Conservation (phyloP, 169 alveolate species). For the Eimeria maxima region DNA sequence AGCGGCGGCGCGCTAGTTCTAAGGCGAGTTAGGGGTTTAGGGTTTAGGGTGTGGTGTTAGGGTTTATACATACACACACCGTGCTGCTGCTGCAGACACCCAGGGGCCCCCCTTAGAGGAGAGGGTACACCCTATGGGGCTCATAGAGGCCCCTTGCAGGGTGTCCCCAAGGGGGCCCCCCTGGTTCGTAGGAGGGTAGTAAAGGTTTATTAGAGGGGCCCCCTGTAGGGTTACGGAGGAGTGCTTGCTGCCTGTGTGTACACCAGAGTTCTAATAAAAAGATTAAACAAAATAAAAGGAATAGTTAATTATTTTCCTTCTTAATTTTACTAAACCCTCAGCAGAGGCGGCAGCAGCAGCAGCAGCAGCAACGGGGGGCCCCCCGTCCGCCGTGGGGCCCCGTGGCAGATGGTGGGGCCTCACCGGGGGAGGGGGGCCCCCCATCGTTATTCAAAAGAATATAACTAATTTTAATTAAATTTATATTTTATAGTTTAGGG, state of each 20-base stretch:
- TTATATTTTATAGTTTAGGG: neutral
- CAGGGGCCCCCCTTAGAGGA: neutral
- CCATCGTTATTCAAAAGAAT: neutral
- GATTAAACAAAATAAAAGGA: neutral
- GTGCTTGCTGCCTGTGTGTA: too few relatives aligned
- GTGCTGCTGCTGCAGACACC: neutral
- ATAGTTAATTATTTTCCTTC: neutral
- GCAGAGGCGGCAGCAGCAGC: neutral
- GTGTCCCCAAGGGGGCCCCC: neutral
- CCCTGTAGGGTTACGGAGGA: neutral
- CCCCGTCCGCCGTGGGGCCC: conserved; percentile 10
- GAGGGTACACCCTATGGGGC: neutral
- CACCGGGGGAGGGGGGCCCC: neutral
- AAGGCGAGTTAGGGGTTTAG: neutral
- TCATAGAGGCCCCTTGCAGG: neutral
- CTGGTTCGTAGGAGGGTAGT: neutral
- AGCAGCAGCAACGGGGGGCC: neutral
- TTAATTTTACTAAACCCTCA: neutral
- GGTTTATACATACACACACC: neutral
- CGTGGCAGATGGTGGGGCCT: neutral
- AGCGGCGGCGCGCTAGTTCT: too few relatives aligned
- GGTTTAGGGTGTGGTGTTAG: neutral
- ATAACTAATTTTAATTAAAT: neutral
- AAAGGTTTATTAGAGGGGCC: neutral
- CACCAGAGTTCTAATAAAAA: too few relatives aligned